A percentile compares a stretch with the other conserved stretches of the same genome.
These are phyloP conservation scores for Pythium rhizo-oryzae DNA, from an alignment of 352 stramenopile genomes.

Conservation along the genomic window DNA sequence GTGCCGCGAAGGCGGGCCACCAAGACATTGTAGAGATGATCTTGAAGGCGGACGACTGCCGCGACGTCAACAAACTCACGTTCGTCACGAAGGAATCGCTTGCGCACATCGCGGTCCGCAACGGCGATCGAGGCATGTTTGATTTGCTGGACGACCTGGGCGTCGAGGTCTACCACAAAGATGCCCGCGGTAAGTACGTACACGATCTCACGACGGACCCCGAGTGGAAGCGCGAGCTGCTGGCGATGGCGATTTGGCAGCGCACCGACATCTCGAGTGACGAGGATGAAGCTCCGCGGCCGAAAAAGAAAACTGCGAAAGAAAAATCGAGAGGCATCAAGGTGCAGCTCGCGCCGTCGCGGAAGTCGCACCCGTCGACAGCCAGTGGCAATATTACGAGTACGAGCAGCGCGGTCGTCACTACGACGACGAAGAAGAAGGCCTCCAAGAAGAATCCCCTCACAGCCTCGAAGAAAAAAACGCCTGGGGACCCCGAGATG, in stretches of 20 bases:
- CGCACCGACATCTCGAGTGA: background rate
- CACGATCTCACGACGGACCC: background rate
- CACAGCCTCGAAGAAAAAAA: background rate
- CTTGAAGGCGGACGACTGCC: background rate
- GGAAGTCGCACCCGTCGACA: background rate
- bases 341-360: background rate
- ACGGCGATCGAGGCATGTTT: background rate
- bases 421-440: too few relatives aligned
- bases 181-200: constrained; percentile 3
- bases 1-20: background rate
- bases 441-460: background rate
- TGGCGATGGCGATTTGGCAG: background rate
- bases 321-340: background rate
- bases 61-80: constrained; percentile 1
- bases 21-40: background rate
- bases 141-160: background rate
- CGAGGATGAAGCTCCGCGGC: background rate
- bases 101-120: constrained; percentile 1
- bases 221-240: background rate
- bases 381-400: background rate
- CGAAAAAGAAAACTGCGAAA: background rate
- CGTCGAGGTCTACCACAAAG: background rate
- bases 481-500: background rate
- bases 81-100: constrained; percentile 4
- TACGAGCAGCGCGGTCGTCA: too few relatives aligned